Evolutionary conservation across 306 rosid genomes (phyloP), one percentile per base, ranked within the genome.

Genomic region (Trichosanthes truncata): DNA sequence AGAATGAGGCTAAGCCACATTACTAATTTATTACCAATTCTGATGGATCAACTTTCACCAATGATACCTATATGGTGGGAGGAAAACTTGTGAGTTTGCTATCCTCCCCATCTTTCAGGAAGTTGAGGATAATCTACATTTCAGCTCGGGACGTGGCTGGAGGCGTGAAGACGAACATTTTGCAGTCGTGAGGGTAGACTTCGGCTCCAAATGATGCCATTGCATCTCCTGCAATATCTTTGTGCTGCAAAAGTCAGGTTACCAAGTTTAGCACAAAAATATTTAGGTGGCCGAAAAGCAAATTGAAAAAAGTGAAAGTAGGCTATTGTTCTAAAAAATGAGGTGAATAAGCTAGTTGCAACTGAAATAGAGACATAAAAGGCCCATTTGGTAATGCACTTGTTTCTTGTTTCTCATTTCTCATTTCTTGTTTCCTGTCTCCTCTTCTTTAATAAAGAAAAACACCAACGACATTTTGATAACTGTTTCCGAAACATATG

Each of bases 141-240:
- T 61, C 73, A 43, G 81, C 72, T 45, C 41, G 81, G 29, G 35
- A 9, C 4, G 25, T 6, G 14, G 73, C 81, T 77, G 71, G 79
- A 38, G 93, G 97, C 18, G 87, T 89, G 74, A 95, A 85, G 65
- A 87, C 80, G 79, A 88, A 93, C 79, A 93, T 43, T 4, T 82
- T 74, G 84, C 85, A 82, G 78, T 84, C 92, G 7, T 95, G 99
- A 79, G 91, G 78, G 25, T 88, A 88, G 57, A 95, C 97, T 68
- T 1, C 73, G 56, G 91, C 88, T 80, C 91, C 78, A 69, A 90
- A 93, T n/a, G 93, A 87, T 43, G 92, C 87, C 71, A 88, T 91
- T 7, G 87, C 96, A 78, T 65, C 86, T 52, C 3, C 81, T 5
- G 69, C 35, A 41, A 90, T 33, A 62, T 80, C 83, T 85, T 90